Percentiles rank a stretch among this genome's conserved stretches.
phyloP scores from a whole-genome alignment of 2,329 filamentous ascomycete species.

The Aspergillus awamori region DNA sequence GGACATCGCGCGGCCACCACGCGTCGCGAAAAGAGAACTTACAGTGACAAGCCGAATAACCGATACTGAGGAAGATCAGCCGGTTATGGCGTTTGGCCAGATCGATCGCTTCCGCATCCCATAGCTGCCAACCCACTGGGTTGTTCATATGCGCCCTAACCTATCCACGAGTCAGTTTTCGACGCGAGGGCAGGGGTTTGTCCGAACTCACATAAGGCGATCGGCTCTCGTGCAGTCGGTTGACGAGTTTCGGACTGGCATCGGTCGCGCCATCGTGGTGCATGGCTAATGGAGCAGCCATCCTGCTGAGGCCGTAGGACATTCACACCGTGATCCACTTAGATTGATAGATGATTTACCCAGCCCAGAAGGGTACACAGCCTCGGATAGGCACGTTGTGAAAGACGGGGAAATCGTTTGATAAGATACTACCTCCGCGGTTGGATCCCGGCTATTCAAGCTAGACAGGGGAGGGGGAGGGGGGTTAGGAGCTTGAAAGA shows the following conservation, averaged over 20 bases:
- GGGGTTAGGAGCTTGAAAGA: background rate
- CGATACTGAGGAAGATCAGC: conserved; percentile 89
- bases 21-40: conserved; percentile 39
- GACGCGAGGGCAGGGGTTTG: background rate
- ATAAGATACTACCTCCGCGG: conserved; percentile 15
- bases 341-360: conserved; percentile 18
- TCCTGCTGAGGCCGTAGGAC: conserved; percentile 22
- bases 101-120: conserved; percentile 74
- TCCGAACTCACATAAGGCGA: conserved; percentile 49
- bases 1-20: background rate
- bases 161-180: conserved; percentile 38
- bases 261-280: conserved; percentile 32
- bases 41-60: conserved; percentile 96
- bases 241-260: conserved; percentile 47
- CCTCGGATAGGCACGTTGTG: conserved; percentile 11
- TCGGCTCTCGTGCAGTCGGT: conserved; percentile 62
- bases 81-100: conserved; percentile 81
- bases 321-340: conserved; percentile 12
- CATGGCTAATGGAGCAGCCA: conserved; percentile 32
- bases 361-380: conserved; percentile 18
- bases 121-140: conserved; percentile 87
- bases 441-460: background rate
- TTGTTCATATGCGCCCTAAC: conserved; percentile 77
- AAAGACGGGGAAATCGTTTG: conserved; percentile 12
- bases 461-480: background rate